Conservation (phyloP, 2,329 filamentous ascomycete genomes). For the Fusarium globosum region DNA sequence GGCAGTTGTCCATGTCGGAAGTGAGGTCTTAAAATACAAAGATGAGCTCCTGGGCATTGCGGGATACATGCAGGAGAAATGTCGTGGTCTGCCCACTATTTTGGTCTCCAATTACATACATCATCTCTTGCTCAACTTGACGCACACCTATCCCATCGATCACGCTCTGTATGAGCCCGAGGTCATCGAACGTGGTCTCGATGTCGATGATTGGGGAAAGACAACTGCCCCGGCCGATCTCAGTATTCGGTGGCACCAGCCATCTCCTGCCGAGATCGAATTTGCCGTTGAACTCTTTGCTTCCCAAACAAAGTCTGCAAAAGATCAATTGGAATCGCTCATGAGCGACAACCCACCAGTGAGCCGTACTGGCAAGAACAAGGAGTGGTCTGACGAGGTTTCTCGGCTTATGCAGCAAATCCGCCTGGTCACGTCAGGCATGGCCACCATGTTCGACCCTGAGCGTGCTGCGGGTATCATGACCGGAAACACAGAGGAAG, state of each 20-base stretch:
- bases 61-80: slow-evolving; percentile 95
- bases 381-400: slow-evolving; percentile 98
- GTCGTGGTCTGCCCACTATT: slow-evolving; percentile 91
- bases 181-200: slow-evolving; percentile 75
- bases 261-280: slow-evolving; percentile 80
- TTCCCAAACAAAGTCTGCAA: slow-evolving; percentile 81
- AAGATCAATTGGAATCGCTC: slow-evolving; percentile 79
- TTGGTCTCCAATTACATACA: slow-evolving; percentile 98
- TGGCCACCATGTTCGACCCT: slow-evolving; percentile 89
- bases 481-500: slow-evolving; percentile 57
- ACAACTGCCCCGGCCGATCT: slow-evolving; percentile 79
- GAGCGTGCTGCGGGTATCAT: slow-evolving; percentile 71
- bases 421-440: slow-evolving; percentile 87
- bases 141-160: slow-evolving; percentile 92
- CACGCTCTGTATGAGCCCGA: slow-evolving; percentile 87
- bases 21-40: slow-evolving; percentile 88
- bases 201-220: slow-evolving; percentile 85
- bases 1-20: slow-evolving; percentile 96
- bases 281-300: slow-evolving; percentile 93
- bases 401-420: slow-evolving; percentile 89
- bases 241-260: slow-evolving; percentile 91
- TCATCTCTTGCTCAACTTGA: slow-evolving; percentile 93
- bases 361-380: slow-evolving; percentile 93
- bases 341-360: slow-evolving; percentile 84
- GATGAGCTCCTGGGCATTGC: slow-evolving; percentile 91